Percentiles rank a stretch among this genome's conserved stretches.
Conservation (phyloP, 2,329 filamentous ascomycete genomes). For the Arachnomyces sp. region DNA sequence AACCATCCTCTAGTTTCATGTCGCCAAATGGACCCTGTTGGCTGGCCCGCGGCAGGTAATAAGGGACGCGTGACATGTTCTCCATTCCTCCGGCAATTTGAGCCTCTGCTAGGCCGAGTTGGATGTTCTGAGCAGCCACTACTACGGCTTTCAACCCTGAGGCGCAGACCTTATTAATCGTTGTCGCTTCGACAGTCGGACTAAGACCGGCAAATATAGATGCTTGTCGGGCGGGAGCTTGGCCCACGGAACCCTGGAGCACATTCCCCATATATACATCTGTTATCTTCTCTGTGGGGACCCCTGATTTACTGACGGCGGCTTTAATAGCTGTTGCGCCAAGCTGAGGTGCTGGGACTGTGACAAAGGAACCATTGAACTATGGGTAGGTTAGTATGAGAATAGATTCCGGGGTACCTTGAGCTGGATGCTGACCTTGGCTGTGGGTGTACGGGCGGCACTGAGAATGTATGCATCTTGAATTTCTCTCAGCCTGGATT, state of each 20-base stretch:
- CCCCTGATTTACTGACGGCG: constrained; percentile 75
- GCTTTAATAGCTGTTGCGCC: constrained; percentile 88
- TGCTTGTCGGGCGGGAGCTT: constrained; percentile 87
- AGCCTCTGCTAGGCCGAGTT: constrained; percentile 79
- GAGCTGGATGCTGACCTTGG: constrained; percentile 54
- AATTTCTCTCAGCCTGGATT: constrained; percentile 54
- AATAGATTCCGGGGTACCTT: neutral
- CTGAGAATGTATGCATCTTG: constrained; percentile 92
- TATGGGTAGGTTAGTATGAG: constrained; percentile 31
- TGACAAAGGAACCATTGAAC: constrained; percentile 91
- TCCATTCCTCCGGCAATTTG: constrained; percentile 96
- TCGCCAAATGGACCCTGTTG: constrained; percentile 80
- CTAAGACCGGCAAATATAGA: constrained; percentile 79
- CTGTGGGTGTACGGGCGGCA: constrained; percentile 80
- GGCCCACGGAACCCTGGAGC: constrained; percentile 72
- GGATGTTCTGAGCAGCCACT: constrained; percentile 87
- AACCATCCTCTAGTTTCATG: constrained; percentile 77
- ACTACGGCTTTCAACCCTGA: constrained; percentile 89
- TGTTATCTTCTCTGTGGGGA: constrained; percentile 72
- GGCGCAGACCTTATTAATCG: constrained; percentile 97
- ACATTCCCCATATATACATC: constrained; percentile 99
- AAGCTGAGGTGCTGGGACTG: constrained; percentile 76
- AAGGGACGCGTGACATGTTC: constrained; percentile 91
- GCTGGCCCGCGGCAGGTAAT: constrained; percentile 78
- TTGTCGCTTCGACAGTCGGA: constrained; percentile 74